Conservation (phyloP, 2,329 filamentous ascomycete species). For the Clonostachys chloroleuca region DNA sequence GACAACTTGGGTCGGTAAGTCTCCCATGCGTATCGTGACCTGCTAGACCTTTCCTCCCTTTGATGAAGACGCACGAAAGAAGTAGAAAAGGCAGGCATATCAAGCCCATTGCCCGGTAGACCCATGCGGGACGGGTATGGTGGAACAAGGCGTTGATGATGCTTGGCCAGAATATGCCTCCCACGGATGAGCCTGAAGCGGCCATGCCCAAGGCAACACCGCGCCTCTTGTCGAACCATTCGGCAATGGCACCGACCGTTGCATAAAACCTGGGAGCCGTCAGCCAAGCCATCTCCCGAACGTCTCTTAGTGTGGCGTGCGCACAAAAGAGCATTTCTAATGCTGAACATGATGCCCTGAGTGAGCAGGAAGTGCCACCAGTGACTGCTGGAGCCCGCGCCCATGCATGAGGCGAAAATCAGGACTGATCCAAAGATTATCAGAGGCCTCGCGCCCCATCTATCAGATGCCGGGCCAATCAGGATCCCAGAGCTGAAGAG, state of each 20-base stretch:
- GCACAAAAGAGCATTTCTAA: conserved; percentile 30
- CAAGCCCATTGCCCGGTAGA: conserved; percentile 11
- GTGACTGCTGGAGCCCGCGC: conserved; percentile 14
- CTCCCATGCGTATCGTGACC: background rate
- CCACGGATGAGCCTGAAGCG: conserved; percentile 21
- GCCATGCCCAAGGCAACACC: conserved; percentile 21
- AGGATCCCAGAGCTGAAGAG: conserved; percentile 31
- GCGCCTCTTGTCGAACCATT: conserved; percentile 21
- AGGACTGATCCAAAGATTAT: conserved; percentile 26
- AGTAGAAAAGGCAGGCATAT: conserved; percentile 16
- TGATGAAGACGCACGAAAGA: conserved; percentile 17
- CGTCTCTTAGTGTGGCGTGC: background rate
- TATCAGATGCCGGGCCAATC: conserved; percentile 32
- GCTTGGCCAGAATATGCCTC: conserved; percentile 21
- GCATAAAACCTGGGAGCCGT: background rate
- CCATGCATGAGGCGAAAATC: conserved; percentile 28
- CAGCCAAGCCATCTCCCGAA: background rate
- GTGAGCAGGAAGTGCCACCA: background rate
- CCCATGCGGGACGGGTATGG: conserved; percentile 2
- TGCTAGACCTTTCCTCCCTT: conserved; percentile 11
- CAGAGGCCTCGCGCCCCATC: conserved; percentile 25
- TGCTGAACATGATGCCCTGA: conserved; percentile 34
- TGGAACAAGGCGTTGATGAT: conserved; percentile 10
- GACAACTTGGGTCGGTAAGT: background rate
- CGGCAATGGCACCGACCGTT: conserved; percentile 12